A percentile compares a stretch with the other conserved stretches of the same genome.
Evolutionary conservation across 768 basidiomycete genomes (phyloP).

Genomic region (Podaxis sp.): DNA sequence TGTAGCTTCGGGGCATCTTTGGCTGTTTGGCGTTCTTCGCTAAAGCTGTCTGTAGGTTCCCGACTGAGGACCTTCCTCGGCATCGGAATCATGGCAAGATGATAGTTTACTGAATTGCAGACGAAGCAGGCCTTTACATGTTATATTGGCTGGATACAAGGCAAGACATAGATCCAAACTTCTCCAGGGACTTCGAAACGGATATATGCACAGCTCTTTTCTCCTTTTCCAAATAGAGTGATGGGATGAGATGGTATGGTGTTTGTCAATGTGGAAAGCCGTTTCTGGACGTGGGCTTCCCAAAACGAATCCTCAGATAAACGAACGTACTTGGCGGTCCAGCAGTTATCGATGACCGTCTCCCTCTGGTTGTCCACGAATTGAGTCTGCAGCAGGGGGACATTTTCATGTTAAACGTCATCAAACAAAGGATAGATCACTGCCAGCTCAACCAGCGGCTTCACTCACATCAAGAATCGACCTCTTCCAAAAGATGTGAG

Average conservation of each 20-base stretch:
- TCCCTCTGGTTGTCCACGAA: not conserved
- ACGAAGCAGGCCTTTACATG: not conserved
- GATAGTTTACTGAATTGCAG: too few relatives aligned
- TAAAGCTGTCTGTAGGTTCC: too few relatives aligned
- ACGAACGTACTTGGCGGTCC: not conserved
- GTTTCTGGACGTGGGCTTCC: not conserved
- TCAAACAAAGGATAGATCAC: not conserved
- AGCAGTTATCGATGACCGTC: not conserved
- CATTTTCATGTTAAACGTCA: not conserved
- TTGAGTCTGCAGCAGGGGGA: not conserved
- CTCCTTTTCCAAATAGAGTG: not conserved
- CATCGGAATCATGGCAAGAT: too few relatives aligned
- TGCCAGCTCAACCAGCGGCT: not conserved
- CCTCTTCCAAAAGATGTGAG: not conserved
- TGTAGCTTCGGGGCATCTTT: too few relatives aligned
- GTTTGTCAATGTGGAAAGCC: not conserved
- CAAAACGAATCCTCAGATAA: not conserved
- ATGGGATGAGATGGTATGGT: not conserved
- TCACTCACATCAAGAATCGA: not conserved
- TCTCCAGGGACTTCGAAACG: not conserved
- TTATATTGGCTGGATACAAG: not conserved
- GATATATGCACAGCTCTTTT: not conserved
- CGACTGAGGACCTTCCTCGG: too few relatives aligned
- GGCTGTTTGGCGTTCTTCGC: too few relatives aligned
- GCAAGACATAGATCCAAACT: not conserved